Conservation (phyloP, 75 land plant species). For the Picea sitchensis region DNA sequence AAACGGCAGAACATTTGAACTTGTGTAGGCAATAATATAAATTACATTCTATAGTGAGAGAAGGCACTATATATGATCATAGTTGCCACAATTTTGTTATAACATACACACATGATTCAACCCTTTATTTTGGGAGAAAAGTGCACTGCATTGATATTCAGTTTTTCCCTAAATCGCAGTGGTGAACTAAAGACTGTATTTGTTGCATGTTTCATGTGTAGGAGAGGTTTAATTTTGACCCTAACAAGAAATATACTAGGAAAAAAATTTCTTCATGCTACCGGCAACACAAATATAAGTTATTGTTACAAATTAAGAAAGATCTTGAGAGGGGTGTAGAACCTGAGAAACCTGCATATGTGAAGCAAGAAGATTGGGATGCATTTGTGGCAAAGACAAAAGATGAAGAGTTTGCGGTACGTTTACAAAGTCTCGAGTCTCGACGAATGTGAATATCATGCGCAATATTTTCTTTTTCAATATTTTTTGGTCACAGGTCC, state of each 20-base stretch:
- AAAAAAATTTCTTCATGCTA: slow-evolving; percentile 26
- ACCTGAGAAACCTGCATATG: slow-evolving; percentile 24
- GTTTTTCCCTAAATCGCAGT: neutral
- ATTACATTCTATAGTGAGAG: too few species aligned
- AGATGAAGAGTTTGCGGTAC: slow-evolving; percentile 27
- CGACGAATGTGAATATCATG: neutral
- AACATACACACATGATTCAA: neutral
- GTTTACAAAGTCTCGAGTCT: neutral
- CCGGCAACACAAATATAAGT: slow-evolving; percentile 25
- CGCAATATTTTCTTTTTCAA: neutral
- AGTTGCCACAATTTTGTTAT: too few species aligned
- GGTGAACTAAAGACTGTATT: neutral
- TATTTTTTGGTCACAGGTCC: neutral
- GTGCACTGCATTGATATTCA: neutral
- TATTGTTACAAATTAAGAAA: slow-evolving; percentile 20
- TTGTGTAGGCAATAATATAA: too few species aligned
- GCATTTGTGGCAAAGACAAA: slow-evolving; percentile 25
- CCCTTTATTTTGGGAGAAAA: neutral
- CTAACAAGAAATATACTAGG: slow-evolving; percentile 19
- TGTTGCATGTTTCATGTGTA: slow-evolving; percentile 8
- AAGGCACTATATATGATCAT: too few species aligned
- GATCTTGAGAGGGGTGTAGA: slow-evolving; percentile 21
- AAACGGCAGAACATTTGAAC: too few species aligned
- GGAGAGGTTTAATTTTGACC: slow-evolving; percentile 29
- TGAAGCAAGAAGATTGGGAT: slow-evolving; percentile 26